Base-by-base conservation (phyloP, 768 basidiomycete genomes). In the Tulasnella sp. region DNA sequence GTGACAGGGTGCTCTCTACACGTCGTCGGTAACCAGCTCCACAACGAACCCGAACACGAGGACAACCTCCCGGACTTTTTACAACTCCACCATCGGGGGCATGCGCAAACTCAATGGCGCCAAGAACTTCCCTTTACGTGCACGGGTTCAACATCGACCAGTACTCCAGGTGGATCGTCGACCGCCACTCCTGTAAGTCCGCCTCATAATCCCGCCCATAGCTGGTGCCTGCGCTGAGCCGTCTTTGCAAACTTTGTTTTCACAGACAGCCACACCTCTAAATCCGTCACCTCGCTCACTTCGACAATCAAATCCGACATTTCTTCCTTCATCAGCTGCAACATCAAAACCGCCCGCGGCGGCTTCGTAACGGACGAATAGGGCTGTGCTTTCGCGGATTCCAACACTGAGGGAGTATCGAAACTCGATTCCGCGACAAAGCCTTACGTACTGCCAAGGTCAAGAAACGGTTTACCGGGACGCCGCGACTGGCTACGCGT, bases 101-200 rank as follows among this genome's bases (percentile, higher is more conserved):
- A 85, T 91, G 71, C 73, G 80, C 7, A 80, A 84, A 2, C 83
- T 84, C 2, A 80, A 85, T n/a, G 81, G 81, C 31, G 83, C 81
- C 3, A 71, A 80, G 0, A 79, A 76, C 36, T 85, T 93, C 67
- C 90, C 92, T 92, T 1, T 91, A 92, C 80, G 79, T 93, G 34
- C 89, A 93, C 74, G 90, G 85, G 0, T 94, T 93, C 9, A 76
- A 71, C 19, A 31, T 74, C 34, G 52, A 38, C 7, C 82, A 84
- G 25, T 91, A 88, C 81, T 85, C 85, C 54, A 78, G 82, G 31
- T 91, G 84, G 78, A 83, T 89, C 7, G 85, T 90, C 77, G 92
- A 94, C 77, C 89, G 91, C 80, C 92, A 93, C 79, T 89, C 89
- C 58, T 85, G 38, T 85, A 84, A 71, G 79, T 83, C n/a, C 34